Evolutionary conservation across 2,329 filamentous ascomycete species (phyloP).

Genomic region (Alternaria arbusti): DNA sequence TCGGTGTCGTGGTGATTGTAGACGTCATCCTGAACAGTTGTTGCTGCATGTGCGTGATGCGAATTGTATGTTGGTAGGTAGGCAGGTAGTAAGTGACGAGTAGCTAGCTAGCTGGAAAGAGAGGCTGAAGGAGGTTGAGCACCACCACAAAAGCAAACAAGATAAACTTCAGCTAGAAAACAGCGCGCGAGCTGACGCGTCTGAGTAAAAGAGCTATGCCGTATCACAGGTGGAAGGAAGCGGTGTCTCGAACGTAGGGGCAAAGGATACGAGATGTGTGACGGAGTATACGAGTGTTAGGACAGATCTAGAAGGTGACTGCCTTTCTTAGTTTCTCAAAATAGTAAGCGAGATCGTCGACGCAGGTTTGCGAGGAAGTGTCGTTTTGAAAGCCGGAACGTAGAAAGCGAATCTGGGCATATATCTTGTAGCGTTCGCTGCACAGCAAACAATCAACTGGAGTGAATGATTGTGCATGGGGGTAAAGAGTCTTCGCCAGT

Average conservation of each 20-base stretch:
- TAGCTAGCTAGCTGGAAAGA: not conserved
- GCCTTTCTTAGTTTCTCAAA: not conserved
- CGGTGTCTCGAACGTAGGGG: not conserved
- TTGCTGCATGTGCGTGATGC: not conserved
- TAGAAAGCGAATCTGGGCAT: not conserved
- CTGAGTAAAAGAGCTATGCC: not conserved
- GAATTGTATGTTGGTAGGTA: too few relatives aligned
- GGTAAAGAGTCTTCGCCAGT: not conserved
- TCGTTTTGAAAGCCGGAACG: not conserved
- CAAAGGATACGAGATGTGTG: not conserved
- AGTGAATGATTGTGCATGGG: not conserved
- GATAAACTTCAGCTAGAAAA: not conserved
- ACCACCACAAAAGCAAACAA: not conserved
- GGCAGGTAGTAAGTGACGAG: not conserved
- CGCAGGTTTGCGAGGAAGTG: not conserved
- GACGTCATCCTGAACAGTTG: not conserved
- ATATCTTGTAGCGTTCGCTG: not conserved
- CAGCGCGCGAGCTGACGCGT: not conserved
- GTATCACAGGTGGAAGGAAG: not conserved
- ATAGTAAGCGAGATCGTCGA: not conserved
- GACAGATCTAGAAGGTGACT: not conserved
- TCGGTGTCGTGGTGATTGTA: constrained; percentile 5
- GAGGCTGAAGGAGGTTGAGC: not conserved
- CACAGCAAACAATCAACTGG: not conserved
- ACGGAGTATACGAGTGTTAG: not conserved